Evolutionary conservation across 768 basidiomycete species (phyloP), one percentile per base, ranked within the genome.

Genomic region (Collybia mongolica): DNA sequence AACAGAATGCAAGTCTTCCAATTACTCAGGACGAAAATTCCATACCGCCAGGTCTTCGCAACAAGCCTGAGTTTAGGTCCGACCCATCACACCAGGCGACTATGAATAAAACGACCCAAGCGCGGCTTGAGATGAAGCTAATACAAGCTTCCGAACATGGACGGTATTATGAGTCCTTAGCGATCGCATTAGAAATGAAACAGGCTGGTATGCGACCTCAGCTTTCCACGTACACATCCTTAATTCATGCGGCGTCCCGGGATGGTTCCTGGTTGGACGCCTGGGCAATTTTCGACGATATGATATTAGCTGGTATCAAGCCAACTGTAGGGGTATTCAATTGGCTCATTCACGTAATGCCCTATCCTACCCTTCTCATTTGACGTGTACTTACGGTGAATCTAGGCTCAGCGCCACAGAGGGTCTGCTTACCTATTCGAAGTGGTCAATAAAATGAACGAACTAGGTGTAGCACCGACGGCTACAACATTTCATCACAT

Each of bases 251-350:
- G 32, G 72, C 81, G 48, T 72, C 77, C 0, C 54, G 60, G 6
- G 69, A 76, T 32, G 71, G 68, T 4, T 57, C 73, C 7, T 70
- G 70, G 61, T 56, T 75, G 23, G 81, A 88, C 52, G 77, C 84
- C 3, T 78, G 77, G 72, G 87, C 85, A 15, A 75, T 87, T 47
- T 65, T 86, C 23, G 83, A 86, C 29, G 87, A 90, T 61, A 89
- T 90, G 86, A 45, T 73, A 28, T 62, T 71, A 15, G 55, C 74
- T 38, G 76, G 75, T 2, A 53, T 90, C 18, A 52, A 64, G 39
- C 84, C 81, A 4, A 72, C 80, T 48, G 56, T 68, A 5, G 67
- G 75, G 35, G 74, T 80, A 7, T 84, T 85, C 62, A 79, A 86
- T 39, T 68, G 75, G 38, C 71, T 92, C 20, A 64, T 92, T 42